phyloP scores from a whole-genome alignment of 1,139 yeast species.

The Diutina pseudorugosa region DNA sequence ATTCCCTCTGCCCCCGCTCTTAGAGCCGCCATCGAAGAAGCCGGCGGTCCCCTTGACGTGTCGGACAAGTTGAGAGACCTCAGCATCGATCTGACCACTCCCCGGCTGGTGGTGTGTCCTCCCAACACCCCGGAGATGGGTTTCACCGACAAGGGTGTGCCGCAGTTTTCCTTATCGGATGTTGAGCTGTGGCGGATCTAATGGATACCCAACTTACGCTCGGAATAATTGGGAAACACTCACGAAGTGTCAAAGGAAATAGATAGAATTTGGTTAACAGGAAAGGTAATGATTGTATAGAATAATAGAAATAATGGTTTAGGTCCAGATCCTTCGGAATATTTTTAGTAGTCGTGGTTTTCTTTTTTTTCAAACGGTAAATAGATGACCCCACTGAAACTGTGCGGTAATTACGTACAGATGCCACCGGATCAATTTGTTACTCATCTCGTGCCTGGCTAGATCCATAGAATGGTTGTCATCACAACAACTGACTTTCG shows the following conservation, averaged over 20 bases:
- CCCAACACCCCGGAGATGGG: conserved; percentile 3
- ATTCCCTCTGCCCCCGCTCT: neutral
- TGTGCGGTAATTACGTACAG: neutral
- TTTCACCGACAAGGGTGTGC: neutral
- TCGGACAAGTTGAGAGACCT: conserved; percentile 1
- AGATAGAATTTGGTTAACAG: neutral
- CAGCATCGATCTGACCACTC: neutral
- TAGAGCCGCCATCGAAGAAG: neutral
- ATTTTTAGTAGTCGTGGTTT: neutral
- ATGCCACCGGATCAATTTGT: neutral
- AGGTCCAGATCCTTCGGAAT: neutral
- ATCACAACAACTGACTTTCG: conserved; percentile 14
- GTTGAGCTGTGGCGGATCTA: conserved; percentile 2
- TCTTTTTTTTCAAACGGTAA: neutral
- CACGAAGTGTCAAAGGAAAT: neutral
- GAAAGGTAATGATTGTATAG: neutral
- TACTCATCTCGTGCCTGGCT: conserved; percentile 9
- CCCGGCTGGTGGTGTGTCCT: neutral
- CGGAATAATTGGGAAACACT: neutral
- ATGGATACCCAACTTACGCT: neutral
- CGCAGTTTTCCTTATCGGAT: neutral
- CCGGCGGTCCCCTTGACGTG: neutral
- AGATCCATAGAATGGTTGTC: conserved; percentile 6
- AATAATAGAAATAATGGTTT: neutral
- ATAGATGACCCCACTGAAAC: neutral